Percentiles rank a stretch among this genome's conserved stretches.
Evolutionary conservation across 345 rosid species (phyloP).

Genomic region (Citrus sp.): DNA sequence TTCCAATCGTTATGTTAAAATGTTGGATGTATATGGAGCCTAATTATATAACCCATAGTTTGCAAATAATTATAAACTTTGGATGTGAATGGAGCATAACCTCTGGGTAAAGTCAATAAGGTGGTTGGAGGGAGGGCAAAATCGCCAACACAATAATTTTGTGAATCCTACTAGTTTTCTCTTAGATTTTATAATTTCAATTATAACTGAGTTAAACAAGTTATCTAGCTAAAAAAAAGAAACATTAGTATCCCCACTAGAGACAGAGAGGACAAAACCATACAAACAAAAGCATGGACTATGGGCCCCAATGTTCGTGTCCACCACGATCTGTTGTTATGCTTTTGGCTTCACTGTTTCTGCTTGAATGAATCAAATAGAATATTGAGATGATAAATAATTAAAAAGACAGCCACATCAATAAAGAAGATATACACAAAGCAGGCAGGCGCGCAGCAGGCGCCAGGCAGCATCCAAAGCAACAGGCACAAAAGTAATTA

Average conservation of each 20-base stretch:
- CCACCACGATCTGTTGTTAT: not conserved
- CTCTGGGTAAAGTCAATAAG: too few species aligned
- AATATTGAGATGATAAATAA: not conserved
- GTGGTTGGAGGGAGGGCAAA: too few species aligned
- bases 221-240: not conserved
- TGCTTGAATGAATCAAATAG: not conserved
- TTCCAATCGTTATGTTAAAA: too few species aligned
- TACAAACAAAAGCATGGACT: not conserved
- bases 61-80: too few species aligned
- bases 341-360: not conserved
- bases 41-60: too few species aligned
- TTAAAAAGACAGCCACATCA: not conserved
- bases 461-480: not conserved
- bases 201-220: too few species aligned
- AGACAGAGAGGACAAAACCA: not conserved
- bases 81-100: too few species aligned
- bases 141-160: too few species aligned
- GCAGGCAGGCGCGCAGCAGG: not conserved
- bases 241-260: not conserved
- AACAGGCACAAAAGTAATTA: not conserved
- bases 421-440: not conserved
- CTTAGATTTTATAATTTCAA: too few species aligned
- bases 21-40: too few species aligned
- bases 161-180: too few species aligned
- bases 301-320: not conserved